A percentile compares a stretch with the other conserved stretches of the same genome.
Conservation (phyloP, 768 basidiomycete species). For the Chalciporus pseudorubinellus region DNA sequence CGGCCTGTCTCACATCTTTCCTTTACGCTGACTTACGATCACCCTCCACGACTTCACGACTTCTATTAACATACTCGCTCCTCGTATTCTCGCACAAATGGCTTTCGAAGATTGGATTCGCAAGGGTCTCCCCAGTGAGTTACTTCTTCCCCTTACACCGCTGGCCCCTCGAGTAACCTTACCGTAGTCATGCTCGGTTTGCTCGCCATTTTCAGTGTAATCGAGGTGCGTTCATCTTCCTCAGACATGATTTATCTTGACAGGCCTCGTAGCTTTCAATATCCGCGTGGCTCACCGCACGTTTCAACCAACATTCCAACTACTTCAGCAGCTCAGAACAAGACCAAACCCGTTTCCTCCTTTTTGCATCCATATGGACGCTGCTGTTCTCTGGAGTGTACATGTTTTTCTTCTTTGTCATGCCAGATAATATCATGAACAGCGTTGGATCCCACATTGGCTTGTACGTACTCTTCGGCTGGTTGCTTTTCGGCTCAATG, state of each 20-base stretch:
- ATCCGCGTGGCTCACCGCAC: slow-evolving; percentile 67
- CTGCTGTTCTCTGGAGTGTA: slow-evolving; percentile 51
- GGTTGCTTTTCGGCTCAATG: not conserved
- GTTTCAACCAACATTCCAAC: slow-evolving; percentile 57
- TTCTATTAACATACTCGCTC: slow-evolving; percentile 12
- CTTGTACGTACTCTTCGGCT: slow-evolving; percentile 45
- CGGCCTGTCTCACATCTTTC: slow-evolving; percentile 7
- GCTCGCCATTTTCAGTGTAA: slow-evolving; percentile 55
- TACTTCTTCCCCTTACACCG: not conserved
- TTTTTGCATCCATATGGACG: slow-evolving; percentile 77
- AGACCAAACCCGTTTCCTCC: slow-evolving; percentile 62
- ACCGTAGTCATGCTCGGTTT: slow-evolving; percentile 53
- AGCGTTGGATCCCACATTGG: slow-evolving; percentile 62
- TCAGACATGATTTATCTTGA: not conserved
- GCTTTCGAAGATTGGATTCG: slow-evolving; percentile 41
- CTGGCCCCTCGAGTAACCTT: not conserved
- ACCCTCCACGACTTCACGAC: slow-evolving; percentile 30
- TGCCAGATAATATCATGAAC: slow-evolving; percentile 47
- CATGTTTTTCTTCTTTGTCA: slow-evolving; percentile 52
- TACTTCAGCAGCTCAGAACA: slow-evolving; percentile 47
- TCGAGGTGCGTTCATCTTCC: slow-evolving; percentile 47
- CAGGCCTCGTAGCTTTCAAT: slow-evolving; percentile 51
- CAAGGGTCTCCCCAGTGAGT: slow-evolving; percentile 56
- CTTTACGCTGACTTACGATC: slow-evolving; percentile 14
- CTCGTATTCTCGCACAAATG: slow-evolving; percentile 27